Evolutionary conservation across 2,329 filamentous ascomycete species (phyloP), one percentile per base, ranked within the genome.

Genomic region (Colletotrichum sansevieriae): DNA sequence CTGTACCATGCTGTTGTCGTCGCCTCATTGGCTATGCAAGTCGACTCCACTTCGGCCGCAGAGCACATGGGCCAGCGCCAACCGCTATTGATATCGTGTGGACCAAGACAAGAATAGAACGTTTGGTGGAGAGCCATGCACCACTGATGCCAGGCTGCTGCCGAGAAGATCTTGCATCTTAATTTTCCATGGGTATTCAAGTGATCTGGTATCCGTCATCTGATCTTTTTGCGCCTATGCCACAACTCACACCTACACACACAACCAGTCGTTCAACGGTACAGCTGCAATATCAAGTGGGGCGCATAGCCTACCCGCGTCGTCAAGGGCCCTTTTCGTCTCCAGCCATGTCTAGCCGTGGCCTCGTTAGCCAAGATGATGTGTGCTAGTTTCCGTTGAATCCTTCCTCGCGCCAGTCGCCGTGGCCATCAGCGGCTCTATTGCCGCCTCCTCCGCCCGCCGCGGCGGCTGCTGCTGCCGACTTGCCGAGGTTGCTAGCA

Each of bases 351-450:
- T 35, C n/a, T 41, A 43, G 12, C 33, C 18, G 15, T 55, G 13
- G 29, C 37, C 37, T 52, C 35, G 46, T 33, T 46, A 43, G 33
- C 44, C 29, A 39, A 49, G 51, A 51, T 63, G 46, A 10, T 43
- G 35, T 20, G 47, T 25, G 76, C 72, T 71, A 81, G 66, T 79
- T 78, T 59, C 76, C 81, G 72, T 80, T 79, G 76, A 90, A 90
- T 5, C 85, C 87, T 71, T 90, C 89, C 75, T 90, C 85, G 71
- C 88, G 86, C 90, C 90, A 92, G 71, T 88, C 83, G 54, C 87
- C 86, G 64, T 85, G 80, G 22, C 79, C 77, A 43, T 75, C 75
- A 47, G 75, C 76, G 52, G 71, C 75, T 56, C 70, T 75, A 47
- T 72, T 75, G 4, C 64, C 74, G 18, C 59, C 74, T 11, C 73